These are phyloP conservation scores for Pestalotiopsis sp. DNA, from an alignment of 2,329 filamentous ascomycete genomes.

Conservation along the genomic window DNA sequence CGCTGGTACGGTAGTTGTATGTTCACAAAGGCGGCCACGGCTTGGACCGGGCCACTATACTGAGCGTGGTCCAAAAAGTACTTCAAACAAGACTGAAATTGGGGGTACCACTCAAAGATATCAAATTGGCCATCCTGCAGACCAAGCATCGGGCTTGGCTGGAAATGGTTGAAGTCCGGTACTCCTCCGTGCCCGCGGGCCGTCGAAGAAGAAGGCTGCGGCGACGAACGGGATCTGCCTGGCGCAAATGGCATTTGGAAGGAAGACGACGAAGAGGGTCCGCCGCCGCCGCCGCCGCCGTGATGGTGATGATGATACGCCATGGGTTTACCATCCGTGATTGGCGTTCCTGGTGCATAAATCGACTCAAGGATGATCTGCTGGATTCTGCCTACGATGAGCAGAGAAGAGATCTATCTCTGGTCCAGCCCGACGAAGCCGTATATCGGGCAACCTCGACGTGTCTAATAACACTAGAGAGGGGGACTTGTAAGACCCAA, in stretches of 20 bases:
- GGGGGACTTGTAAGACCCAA: conserved; percentile 15
- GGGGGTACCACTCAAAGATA: conserved; percentile 91
- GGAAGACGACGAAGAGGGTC: conserved; percentile 18
- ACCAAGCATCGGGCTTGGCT: conserved; percentile 24
- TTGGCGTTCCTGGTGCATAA: neutral
- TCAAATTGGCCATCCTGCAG: conserved; percentile 57
- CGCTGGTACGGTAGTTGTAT: conserved; percentile 88
- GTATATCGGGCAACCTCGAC: neutral
- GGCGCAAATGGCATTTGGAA: conserved; percentile 27
- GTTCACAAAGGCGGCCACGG: conserved; percentile 87
- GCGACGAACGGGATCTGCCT: conserved; percentile 24
- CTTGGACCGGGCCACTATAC: conserved; percentile 80
- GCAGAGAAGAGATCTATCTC: neutral
- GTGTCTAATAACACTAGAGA: conserved; percentile 29
- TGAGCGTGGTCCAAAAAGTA: conserved; percentile 94
- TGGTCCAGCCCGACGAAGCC: neutral
- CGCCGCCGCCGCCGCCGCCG: conserved; percentile 20
- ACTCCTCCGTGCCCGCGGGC: conserved; percentile 21
- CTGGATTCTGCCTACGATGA: neutral
- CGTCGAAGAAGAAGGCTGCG: conserved; percentile 25
- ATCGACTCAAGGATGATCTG: neutral
- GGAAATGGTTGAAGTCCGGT: conserved; percentile 21
- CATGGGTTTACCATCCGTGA: conserved; percentile 19
- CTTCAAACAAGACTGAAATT: conserved; percentile 84
- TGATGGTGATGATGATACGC: conserved; percentile 26